Evolutionary conservation across 2,329 filamentous ascomycete genomes (phyloP), one percentile per base, ranked within the genome.

Genomic region (Neonectria punicea): DNA sequence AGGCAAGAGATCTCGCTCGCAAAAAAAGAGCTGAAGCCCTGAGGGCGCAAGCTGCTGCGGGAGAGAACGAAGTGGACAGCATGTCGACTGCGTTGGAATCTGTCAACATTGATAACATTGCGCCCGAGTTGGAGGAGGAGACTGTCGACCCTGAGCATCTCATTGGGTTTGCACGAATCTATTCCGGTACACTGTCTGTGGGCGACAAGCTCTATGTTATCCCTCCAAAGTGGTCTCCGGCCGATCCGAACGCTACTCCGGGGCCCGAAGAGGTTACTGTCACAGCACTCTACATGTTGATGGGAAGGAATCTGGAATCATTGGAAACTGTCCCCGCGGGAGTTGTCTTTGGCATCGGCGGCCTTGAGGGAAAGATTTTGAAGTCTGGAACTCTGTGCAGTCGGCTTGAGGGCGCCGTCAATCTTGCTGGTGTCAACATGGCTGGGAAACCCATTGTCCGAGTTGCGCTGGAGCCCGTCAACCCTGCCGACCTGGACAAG

Each of bases 301-400:
- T 99, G 96, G 96, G 96, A 32, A 88, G 95, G 63, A 92, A 92
- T 63, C 83, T 99, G 5, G 95, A 98, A 75, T 87, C 91, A 1
- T 86, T 99, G 0, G 87, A 89, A 16, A 92, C 91, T 0, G 95
- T 98, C 0, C 95, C 95, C 6, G 95, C 96, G 1, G 96, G 96
- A 47, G 94, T 97, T 8, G 92, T 99, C 5, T 98, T 99, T 75
- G 96, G 96, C 25, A 96, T 99, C 59, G 93, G 91, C 34, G 96
- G 96, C 2, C 87, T 99, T 1, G 94, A 96, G 75, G 95, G 94
- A 16, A 91, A 95, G 66, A 91, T 99, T n/a, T 85, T 99, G 59
- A 99, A 99, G 78, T 97, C 94, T 1, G 96, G 94, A 13, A 99
- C 96, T 0, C 84, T 99, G 4, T 98, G 94, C 82, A 97, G 93